A percentile compares a stretch with the other conserved stretches of the same genome.
phyloP scores from a whole-genome alignment of 345 rosid genomes.

The Corchorus olitorius region DNA sequence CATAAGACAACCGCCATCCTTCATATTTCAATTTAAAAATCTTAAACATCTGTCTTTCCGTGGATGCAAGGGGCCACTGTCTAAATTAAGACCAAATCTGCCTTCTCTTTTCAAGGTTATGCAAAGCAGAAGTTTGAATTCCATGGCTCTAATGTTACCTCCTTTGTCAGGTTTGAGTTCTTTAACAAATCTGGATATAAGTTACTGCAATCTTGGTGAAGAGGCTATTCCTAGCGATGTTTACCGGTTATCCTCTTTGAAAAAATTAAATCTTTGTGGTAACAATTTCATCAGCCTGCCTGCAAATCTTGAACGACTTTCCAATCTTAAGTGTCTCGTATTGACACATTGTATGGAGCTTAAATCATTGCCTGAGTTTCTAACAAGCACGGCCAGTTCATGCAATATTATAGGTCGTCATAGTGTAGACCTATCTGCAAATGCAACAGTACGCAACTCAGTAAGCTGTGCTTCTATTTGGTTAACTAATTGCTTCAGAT shows the following conservation, averaged over 20 bases:
- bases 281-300: conserved; percentile 30
- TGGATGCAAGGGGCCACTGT: not conserved
- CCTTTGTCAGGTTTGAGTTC: conserved; percentile 26
- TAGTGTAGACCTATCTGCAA: not conserved
- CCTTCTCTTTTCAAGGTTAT: too few species aligned
- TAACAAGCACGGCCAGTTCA: not conserved
- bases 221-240: too few species aligned
- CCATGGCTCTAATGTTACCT: conserved; percentile 16
- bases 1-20: conserved; percentile 3
- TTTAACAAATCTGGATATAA: conserved; percentile 30
- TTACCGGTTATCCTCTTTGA: conserved; percentile 23
- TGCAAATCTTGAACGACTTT: conserved; percentile 27
- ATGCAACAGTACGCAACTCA: not conserved
- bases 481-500: not conserved
- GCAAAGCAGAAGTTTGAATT: not conserved
- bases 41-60: conserved; percentile 19
- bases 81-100: too few species aligned
- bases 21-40: conserved; percentile 22
- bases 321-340: conserved; percentile 16
- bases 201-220: conserved; percentile 29
- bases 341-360: conserved; percentile 35
- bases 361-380: conserved; percentile 40
- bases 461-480: fast-evolving
- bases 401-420: too few species aligned
- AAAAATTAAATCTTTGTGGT: conserved; percentile 24